phyloP scores from a whole-genome alignment of 768 basidiomycete species.

The Ephemerocybe angulata region DNA sequence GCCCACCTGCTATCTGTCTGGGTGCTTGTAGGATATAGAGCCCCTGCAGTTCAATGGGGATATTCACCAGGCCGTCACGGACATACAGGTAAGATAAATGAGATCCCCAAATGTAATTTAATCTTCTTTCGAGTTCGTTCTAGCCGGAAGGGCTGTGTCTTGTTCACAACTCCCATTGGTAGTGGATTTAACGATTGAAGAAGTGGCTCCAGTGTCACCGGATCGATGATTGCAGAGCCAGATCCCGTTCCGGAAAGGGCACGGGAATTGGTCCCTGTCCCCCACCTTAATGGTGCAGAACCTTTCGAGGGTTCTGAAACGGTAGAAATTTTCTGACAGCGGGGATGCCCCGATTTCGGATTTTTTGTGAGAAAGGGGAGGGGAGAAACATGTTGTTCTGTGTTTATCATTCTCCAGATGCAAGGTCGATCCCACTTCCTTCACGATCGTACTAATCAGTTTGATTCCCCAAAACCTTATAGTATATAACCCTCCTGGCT shows the following conservation, averaged over 20 bases:
- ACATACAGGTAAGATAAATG: no score
- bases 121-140: no score
- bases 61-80: no score
- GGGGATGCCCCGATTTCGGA: not conserved
- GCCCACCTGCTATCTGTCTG: no score
- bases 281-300: not conserved
- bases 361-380: not conserved
- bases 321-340: not conserved
- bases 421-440: not conserved
- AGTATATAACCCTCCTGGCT: not conserved
- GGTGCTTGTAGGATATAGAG: no score
- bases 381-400: not conserved
- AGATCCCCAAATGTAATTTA: no score
- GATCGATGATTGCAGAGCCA: not conserved
- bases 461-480: not conserved
- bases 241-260: not conserved
- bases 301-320: not conserved
- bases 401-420: not conserved
- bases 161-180: no score
- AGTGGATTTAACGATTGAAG: no score
- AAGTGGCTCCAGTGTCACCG: no score
- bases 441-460: constrained; percentile 1
- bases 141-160: no score
- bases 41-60: no score
- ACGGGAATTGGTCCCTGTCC: not conserved